These are phyloP conservation scores for Corylus avellana DNA, from an alignment of 306 rosid genomes.

Conservation along the genomic window DNA sequence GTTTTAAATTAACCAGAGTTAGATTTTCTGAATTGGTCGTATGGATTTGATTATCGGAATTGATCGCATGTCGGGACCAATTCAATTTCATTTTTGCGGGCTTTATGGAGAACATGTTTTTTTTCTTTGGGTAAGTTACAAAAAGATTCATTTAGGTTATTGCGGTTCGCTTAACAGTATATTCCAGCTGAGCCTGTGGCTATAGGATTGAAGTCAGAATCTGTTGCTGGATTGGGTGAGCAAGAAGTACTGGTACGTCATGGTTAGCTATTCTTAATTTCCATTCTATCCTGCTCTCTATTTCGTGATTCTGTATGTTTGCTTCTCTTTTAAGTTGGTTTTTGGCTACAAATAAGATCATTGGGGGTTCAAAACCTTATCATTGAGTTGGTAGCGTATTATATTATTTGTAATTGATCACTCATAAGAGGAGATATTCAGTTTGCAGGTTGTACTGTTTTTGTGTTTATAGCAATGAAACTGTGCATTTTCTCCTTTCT, in stretches of 20 bases:
- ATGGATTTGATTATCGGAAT: background rate
- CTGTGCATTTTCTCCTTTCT: background rate
- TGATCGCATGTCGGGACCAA: background rate
- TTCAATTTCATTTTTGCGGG: background rate
- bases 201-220: conserved; percentile 29
- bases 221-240: conserved; percentile 29
- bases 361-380: background rate
- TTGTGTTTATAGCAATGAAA: background rate
- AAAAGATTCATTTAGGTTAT: background rate
- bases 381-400: background rate
- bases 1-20: background rate
- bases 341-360: background rate
- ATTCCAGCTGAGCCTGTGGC: conserved; percentile 39
- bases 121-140: too few relatives aligned
- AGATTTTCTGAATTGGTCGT: background rate
- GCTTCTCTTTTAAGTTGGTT: conserved; percentile 15
- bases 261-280: background rate
- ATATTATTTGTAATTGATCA: background rate
- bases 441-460: background rate
- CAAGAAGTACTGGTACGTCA: conserved; percentile 38
- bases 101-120: background rate
- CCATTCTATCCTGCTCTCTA: background rate
- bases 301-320: conserved; percentile 8
- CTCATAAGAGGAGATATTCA: background rate
- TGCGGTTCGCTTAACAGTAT: conserved; percentile 26